Percentiles rank a stretch among this genome's conserved stretches.
Conservation (phyloP, 306 rosid species). For the Mucuna pruriens region DNA sequence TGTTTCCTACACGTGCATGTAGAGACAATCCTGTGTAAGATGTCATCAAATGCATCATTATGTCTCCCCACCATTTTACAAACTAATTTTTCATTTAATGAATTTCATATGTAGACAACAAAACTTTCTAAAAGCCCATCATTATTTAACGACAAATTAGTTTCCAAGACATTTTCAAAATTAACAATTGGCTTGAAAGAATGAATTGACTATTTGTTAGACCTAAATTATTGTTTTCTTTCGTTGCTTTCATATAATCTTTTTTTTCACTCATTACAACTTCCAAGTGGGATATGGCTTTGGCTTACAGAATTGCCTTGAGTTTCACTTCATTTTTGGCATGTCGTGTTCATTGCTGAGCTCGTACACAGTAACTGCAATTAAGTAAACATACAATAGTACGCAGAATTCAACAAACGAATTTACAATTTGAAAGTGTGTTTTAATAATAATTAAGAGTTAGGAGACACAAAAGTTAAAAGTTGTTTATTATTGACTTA, state of each 20-base stretch:
- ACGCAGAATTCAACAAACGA: background rate
- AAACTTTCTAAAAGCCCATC: background rate
- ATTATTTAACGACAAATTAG: background rate
- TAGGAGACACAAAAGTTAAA: slow-evolving; percentile 32
- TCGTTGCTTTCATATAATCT: background rate
- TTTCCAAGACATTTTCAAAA: background rate
- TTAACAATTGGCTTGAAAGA: background rate
- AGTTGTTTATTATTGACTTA: slow-evolving; percentile 21
- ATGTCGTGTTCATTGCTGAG: background rate
- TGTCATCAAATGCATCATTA: too few relatives aligned
- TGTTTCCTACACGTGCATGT: too few relatives aligned
- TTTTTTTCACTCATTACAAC: background rate
- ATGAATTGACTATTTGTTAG: background rate
- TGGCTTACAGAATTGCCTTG: slow-evolving; percentile 12
- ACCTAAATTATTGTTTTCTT: slow-evolving; percentile 12
- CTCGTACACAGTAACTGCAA: too few relatives aligned
- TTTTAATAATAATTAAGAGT: background rate
- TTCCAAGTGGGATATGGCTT: background rate
- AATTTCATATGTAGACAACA: background rate
- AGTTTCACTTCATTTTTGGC: slow-evolving; percentile 39
- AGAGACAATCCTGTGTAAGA: too few relatives aligned
- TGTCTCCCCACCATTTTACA: background rate
- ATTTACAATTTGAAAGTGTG: background rate
- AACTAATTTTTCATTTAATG: background rate
- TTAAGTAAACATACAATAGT: too few relatives aligned